These are phyloP conservation scores for Zopfochytrium polystomum DNA, from an alignment of 371 early-diverging fungal species.

Conservation along the genomic window DNA sequence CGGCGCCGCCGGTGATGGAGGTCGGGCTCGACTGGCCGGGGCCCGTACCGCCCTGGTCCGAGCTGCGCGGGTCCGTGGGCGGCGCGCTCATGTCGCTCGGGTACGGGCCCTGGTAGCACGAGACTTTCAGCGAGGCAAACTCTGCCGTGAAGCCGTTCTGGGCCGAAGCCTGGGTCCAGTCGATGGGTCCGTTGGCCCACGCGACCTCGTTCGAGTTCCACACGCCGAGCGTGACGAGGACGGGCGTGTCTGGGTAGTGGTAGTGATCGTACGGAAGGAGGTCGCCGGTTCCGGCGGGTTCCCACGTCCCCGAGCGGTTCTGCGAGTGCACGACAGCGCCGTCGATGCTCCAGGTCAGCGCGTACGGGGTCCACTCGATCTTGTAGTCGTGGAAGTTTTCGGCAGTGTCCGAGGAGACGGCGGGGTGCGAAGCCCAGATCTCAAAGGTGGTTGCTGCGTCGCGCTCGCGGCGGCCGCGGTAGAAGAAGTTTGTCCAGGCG, in stretches of 20 bases:
- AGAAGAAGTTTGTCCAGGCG: conserved; percentile 30
- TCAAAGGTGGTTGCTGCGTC: conserved; percentile 12
- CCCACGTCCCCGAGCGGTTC: conserved; percentile 12
- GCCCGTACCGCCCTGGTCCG: too few species aligned
- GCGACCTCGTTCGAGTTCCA: conserved; percentile 14
- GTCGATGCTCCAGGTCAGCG: conserved; percentile 18
- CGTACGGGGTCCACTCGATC: conserved; percentile 24
- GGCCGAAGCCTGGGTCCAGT: conserved; percentile 7
- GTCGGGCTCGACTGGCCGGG: too few species aligned
- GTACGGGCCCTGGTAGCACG: conserved; percentile 21
- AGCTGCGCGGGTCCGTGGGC: too few species aligned
- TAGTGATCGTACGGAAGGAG: conserved; percentile 13
- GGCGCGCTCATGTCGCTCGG: too few species aligned
- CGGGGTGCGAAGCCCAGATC: conserved; percentile 16
- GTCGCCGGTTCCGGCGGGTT: conserved; percentile 10
- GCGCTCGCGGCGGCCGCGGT: conserved; percentile 9
- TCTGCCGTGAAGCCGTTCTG: conserved; percentile 1
- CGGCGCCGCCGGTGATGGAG: conserved; percentile 4
- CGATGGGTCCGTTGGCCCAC: conserved; percentile 24
- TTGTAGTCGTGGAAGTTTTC: conserved; percentile 18
- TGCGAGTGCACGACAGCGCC: conserved; percentile 16
- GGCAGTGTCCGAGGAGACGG: background rate
- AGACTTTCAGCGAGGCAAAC: conserved; percentile 14
- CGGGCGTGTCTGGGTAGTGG: conserved; percentile 26
- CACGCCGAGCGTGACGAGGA: conserved; percentile 15